phyloP scores from a whole-genome alignment of 2,329 filamentous ascomycete species.

The Aspergillus chevalieri region DNA sequence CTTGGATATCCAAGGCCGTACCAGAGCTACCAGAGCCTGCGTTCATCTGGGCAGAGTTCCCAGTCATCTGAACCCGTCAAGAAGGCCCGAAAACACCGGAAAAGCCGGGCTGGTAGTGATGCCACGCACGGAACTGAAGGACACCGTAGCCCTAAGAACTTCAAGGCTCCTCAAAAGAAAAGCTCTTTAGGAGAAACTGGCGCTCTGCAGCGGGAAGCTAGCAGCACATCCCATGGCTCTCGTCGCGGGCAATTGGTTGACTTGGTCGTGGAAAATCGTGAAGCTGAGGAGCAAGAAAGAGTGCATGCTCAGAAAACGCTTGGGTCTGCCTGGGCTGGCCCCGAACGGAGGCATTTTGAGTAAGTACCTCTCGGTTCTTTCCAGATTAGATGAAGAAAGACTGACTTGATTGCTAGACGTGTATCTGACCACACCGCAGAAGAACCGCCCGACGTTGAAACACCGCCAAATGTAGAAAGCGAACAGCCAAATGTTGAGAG shows the following conservation, averaged over 20 bases:
- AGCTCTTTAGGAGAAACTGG: conserved; percentile 12
- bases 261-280: conserved; percentile 58
- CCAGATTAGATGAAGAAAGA: not conserved
- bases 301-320: conserved; percentile 58
- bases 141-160: conserved; percentile 13
- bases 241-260: conserved; percentile 60
- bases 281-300: conserved; percentile 57
- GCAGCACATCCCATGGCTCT: conserved; percentile 48
- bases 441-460: conserved; percentile 11
- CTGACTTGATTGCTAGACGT: conserved; percentile 18
- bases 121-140: conserved; percentile 16
- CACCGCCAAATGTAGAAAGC: conserved; percentile 4
- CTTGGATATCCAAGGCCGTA: conserved; percentile 48
- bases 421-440: conserved; percentile 26
- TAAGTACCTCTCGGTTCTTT: conserved; percentile 14
- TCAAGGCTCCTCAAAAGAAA: conserved; percentile 29
- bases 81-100: conserved; percentile 34
- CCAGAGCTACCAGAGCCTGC: conserved; percentile 20
- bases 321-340: conserved; percentile 55
- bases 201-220: conserved; percentile 24
- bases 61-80: conserved; percentile 26
- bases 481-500: conserved; percentile 1
- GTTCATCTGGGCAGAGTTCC: conserved; percentile 17
- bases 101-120: conserved; percentile 21
- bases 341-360: conserved; percentile 27